phyloP scores from a whole-genome alignment of 106 monocot species.

The Allium cepa region DNA sequence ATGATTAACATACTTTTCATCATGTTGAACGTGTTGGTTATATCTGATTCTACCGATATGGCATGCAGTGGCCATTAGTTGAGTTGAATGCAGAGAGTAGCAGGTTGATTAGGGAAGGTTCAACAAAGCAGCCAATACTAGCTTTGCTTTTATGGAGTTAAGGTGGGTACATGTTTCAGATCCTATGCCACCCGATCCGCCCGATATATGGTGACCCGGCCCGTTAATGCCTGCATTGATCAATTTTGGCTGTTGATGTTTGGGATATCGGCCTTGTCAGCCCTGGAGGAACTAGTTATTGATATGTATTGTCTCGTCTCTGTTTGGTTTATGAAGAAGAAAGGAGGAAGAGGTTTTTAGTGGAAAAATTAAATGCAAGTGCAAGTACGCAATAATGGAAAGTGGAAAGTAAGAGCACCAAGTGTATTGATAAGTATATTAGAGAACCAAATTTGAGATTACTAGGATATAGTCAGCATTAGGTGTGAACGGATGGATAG shows the following conservation, averaged over 20 bases:
- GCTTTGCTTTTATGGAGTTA: constrained; percentile 8
- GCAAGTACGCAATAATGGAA: too few relatives aligned
- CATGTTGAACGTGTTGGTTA: constrained; percentile 2
- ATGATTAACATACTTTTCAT: too few relatives aligned
- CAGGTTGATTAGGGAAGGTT: constrained; percentile 3
- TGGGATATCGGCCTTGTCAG: background rate
- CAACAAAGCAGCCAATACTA: constrained; percentile 11
- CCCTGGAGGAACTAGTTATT: too few relatives aligned
- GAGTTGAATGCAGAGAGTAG: constrained; percentile 7
- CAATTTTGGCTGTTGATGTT: background rate
- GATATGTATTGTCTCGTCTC: too few relatives aligned
- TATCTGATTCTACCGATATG: constrained; percentile 12
- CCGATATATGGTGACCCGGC: constrained; percentile 11
- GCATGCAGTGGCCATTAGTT: background rate
- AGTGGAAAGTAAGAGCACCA: too few relatives aligned
- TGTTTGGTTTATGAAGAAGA: too few relatives aligned
- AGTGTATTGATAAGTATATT: too few relatives aligned
- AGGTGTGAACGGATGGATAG: too few relatives aligned
- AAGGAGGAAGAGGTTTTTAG: too few relatives aligned
- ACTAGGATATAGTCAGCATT: too few relatives aligned
- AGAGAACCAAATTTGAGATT: too few relatives aligned
- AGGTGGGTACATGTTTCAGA: constrained; percentile 18
- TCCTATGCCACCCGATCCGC: constrained; percentile 17
- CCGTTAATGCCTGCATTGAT: background rate
- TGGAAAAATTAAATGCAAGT: too few relatives aligned